Evolutionary conservation across 495 filamentous ascomycete species (phyloP).

Genomic region (Penicillium canariense): DNA sequence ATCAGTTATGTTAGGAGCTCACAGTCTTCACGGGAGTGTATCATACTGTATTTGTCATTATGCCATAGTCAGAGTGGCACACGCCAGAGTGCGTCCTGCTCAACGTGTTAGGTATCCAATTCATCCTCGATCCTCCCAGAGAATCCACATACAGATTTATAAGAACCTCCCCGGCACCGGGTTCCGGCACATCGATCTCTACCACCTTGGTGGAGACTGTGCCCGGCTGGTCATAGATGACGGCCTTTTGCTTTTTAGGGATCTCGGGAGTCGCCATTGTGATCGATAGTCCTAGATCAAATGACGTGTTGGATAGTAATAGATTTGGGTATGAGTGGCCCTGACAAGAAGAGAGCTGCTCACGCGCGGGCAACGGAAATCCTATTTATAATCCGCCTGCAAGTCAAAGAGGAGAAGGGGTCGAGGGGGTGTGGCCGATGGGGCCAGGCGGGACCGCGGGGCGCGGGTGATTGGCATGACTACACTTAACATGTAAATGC

Average conservation of each 20-base stretch:
- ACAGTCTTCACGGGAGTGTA: constrained; percentile 1
- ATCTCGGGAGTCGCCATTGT: constrained; percentile 39
- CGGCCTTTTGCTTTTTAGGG: constrained; percentile 65
- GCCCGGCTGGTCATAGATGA: constrained; percentile 67
- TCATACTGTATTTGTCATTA: constrained; percentile 56
- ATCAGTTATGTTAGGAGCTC: constrained; percentile 4
- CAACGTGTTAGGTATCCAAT: constrained; percentile 5
- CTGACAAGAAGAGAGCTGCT: neutral
- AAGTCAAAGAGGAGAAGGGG: constrained; percentile 7
- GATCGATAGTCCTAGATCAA: neutral
- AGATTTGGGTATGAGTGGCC: neutral
- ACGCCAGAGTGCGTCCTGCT: constrained; percentile 65
- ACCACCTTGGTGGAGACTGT: constrained; percentile 65
- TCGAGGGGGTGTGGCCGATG: neutral
- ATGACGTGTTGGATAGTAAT: neutral
- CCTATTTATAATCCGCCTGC: neutral
- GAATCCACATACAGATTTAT: constrained; percentile 54
- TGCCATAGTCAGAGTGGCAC: constrained; percentile 63
- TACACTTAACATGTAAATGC: neutral
- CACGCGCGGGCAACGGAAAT: neutral
- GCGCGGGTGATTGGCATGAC: neutral
- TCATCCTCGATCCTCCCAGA: neutral
- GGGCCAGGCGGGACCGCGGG: constrained; percentile 3
- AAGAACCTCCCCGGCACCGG: constrained; percentile 61
- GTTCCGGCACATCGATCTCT: constrained; percentile 64